phyloP scores from a whole-genome alignment of 2,329 filamentous ascomycete genomes.

The Alternaria ventricosa region DNA sequence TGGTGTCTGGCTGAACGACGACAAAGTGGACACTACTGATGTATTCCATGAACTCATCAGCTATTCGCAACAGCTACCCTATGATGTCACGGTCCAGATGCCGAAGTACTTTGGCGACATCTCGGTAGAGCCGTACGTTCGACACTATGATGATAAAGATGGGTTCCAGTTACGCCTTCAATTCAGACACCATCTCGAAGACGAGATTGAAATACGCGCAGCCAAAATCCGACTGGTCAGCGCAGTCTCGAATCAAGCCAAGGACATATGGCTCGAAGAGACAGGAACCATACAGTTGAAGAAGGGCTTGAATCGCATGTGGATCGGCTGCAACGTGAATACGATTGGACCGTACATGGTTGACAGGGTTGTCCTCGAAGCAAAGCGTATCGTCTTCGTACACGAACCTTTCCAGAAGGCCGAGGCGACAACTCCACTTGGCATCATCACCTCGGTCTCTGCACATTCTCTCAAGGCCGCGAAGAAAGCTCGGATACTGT shows the following conservation, averaged over 20 bases:
- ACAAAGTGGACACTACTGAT: constrained; percentile 46
- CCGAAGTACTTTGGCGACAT: constrained; percentile 76
- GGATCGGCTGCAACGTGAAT: constrained; percentile 61
- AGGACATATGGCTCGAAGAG: constrained; percentile 71
- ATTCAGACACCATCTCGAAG: constrained; percentile 74
- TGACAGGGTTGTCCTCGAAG: constrained; percentile 71
- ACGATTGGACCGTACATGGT: constrained; percentile 77
- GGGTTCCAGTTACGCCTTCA: constrained; percentile 74
- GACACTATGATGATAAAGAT: constrained; percentile 74
- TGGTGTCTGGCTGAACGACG: constrained; percentile 47
- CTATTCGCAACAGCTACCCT: constrained; percentile 58
- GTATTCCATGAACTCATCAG: constrained; percentile 54
- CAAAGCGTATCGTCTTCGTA: constrained; percentile 68
- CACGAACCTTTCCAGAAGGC: constrained; percentile 67
- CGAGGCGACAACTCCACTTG: constrained; percentile 54
- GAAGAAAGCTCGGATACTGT: constrained; percentile 65
- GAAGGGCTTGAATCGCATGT: constrained; percentile 61
- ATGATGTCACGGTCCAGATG: constrained; percentile 72
- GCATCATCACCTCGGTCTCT: constrained; percentile 54
- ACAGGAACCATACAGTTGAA: constrained; percentile 56
- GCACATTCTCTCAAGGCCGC: constrained; percentile 41
- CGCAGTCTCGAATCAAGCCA: constrained; percentile 61
- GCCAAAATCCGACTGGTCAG: constrained; percentile 69
- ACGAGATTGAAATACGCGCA: constrained; percentile 70
- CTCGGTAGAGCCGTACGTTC: constrained; percentile 70